Evolutionary conservation across 805 yeast species (phyloP), one percentile per base, ranked within the genome.

Genomic region (Cyberlindnera nakhonratchasimensis): DNA sequence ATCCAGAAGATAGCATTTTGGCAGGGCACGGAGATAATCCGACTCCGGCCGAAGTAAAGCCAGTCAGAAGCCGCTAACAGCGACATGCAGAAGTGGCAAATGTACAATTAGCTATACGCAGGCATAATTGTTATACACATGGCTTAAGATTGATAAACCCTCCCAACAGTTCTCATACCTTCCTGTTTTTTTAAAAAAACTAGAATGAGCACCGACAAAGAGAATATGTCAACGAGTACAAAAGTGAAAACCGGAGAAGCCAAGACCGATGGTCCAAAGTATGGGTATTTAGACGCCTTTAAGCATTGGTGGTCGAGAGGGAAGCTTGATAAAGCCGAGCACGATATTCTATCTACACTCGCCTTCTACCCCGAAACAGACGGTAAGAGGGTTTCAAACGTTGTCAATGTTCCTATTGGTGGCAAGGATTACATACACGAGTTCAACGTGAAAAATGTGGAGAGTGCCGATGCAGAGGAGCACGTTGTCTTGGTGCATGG

Each of bases 401-500:
- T 80, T 13, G 57, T 79, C 23, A 70, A 80, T 49, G 80, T 86
- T 3, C 70, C 73, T 17, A 67, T 85, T 10, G 80, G 78, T 33
- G 54, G 67, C 14, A 53, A 58, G 9, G 59, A 78, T 22, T 72
- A 61, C 48, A 77, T 88, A 43, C 91, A 88, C 59, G 96, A 88
- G 64, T 77, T 88, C 42, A 75, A 67, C 48, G 72, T 87, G 30
- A 74, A 71, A 35, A 76, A 79, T 57, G 68, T 55, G 58, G 76
- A 3, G 42, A 43, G 42, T 20, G 41, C 49, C 6, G 28, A 20
- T 6, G 31, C 39, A 12, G 51, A 48, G 3, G 44, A 47, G 11
- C 86, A 80, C 55, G 64, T 85, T 12, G 88, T 88, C 2, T 61
- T 86, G 31, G 67, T 87, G 6, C 96, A 88, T 59, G 96, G 96